Percentiles rank a stretch among this genome's conserved stretches.
phyloP scores from a whole-genome alignment of 495 filamentous ascomycete species.

The Hyaloscypha finlandica region DNA sequence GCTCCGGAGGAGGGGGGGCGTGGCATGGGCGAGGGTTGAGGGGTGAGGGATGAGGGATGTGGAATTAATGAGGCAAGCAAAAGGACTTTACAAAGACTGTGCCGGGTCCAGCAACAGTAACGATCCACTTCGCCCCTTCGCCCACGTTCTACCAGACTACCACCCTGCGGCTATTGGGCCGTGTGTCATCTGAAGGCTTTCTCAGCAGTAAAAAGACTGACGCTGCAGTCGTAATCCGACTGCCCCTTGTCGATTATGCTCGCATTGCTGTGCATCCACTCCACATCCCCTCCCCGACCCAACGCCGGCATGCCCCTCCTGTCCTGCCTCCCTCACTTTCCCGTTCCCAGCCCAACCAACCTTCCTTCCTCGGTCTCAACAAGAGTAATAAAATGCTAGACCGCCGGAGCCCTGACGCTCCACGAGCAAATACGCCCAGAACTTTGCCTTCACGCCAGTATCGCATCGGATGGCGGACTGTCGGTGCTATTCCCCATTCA shows the following conservation, averaged over 20 bases:
- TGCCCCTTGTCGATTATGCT: slow-evolving; percentile 3
- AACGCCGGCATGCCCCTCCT: background rate
- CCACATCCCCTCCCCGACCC: background rate
- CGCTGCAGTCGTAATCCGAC: slow-evolving; percentile 8
- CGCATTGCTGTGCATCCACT: slow-evolving; percentile 2
- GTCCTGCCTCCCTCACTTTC: background rate
- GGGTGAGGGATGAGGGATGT: background rate
- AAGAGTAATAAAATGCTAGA: slow-evolving; percentile 5
- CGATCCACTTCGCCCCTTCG: slow-evolving; percentile 1
- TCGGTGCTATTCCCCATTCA: slow-evolving; percentile 11
- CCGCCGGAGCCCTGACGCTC: slow-evolving; percentile 5
- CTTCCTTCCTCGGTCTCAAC: slow-evolving; percentile 1
- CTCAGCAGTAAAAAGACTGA: background rate
- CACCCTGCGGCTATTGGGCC: too few species aligned
- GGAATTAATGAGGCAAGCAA: background rate
- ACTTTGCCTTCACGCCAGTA: slow-evolving; percentile 5
- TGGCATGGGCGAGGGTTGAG: background rate
- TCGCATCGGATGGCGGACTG: slow-evolving; percentile 12
- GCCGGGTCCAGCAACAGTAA: background rate
- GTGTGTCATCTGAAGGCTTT: too few species aligned
- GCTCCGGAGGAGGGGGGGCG: slow-evolving; percentile 3
- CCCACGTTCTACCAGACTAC: too few species aligned
- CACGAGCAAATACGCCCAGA: background rate
- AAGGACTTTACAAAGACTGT: background rate
- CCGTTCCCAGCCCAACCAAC: background rate